phyloP scores from a whole-genome alignment of 129 eudicot species.

The Arctium minus region DNA sequence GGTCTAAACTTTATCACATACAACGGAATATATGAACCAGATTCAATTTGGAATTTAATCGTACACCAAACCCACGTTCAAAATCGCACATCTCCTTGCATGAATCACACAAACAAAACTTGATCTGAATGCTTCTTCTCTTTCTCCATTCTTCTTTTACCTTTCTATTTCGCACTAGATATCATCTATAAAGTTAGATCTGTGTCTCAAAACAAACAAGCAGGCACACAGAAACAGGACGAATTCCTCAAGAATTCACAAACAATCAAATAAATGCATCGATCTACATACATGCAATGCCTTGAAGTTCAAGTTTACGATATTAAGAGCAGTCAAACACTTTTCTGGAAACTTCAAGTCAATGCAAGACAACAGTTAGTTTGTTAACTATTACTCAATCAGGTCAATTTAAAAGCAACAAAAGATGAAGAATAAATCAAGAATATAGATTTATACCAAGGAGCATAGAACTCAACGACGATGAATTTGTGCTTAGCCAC shows the following conservation, averaged over 20 bases:
- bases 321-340: not conserved
- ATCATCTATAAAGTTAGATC: slow-evolving; percentile 15
- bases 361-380: not conserved
- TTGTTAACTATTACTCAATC: not conserved
- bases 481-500: slow-evolving; percentile 54
- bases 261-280: not conserved
- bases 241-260: not conserved
- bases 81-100: slow-evolving; percentile 3
- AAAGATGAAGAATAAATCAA: not conserved
- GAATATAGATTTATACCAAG: slow-evolving; percentile 40
- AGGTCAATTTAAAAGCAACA: not conserved
- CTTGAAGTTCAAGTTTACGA: not conserved
- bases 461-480: slow-evolving; percentile 86
- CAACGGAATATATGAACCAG: not conserved
- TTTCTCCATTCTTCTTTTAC: not conserved
- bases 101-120: slow-evolving; percentile 3
- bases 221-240: slow-evolving; percentile 13
- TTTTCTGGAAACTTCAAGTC: not conserved
- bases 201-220: slow-evolving; percentile 9
- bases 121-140: not conserved
- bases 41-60: not conserved
- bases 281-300: slow-evolving; percentile 11
- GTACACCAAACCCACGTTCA: not conserved
- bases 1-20: not conserved
- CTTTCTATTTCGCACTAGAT: not conserved